phyloP scores from a whole-genome alignment of 208 protist genomes.

The Strigomonas oncopelti region DNA sequence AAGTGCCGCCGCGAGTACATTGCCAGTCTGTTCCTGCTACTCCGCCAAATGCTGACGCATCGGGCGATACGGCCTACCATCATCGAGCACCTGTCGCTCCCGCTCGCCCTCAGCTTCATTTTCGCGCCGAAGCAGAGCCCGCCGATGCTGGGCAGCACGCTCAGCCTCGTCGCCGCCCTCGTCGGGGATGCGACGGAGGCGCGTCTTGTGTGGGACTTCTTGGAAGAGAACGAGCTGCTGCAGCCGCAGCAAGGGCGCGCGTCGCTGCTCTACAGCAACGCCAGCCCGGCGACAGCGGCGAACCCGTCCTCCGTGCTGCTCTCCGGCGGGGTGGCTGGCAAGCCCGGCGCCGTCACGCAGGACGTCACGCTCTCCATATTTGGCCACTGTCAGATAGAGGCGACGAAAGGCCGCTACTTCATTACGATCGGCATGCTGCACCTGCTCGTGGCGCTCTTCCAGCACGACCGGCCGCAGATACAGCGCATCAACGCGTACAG shows the following conservation, averaged over 20 bases:
- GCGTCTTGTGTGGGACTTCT: slow-evolving; percentile 49
- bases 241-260: slow-evolving; percentile 20
- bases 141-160: slow-evolving; percentile 61
- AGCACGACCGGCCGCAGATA: slow-evolving; percentile 43
- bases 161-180: slow-evolving; percentile 71
- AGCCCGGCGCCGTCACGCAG: slow-evolving; percentile 13
- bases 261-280: slow-evolving; percentile 1
- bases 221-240: slow-evolving; percentile 58
- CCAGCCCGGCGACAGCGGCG: neutral
- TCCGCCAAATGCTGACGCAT: slow-evolving; percentile 71
- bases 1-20: slow-evolving; percentile 66
- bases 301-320: neutral
- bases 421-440: slow-evolving; percentile 80
- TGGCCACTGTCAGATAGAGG: slow-evolving; percentile 78
- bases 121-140: slow-evolving; percentile 57
- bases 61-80: slow-evolving; percentile 41
- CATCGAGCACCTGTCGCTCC: slow-evolving; percentile 44
- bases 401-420: slow-evolving; percentile 53
- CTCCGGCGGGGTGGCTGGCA: neutral
- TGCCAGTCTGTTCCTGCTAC: slow-evolving; percentile 66
- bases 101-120: slow-evolving; percentile 59
- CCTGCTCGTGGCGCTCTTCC: slow-evolving; percentile 69
- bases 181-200: slow-evolving; percentile 58
- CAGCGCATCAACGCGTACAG: slow-evolving; percentile 45
- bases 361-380: slow-evolving; percentile 56